A percentile compares a stretch with the other conserved stretches of the same genome.
These are phyloP conservation scores for Beauveria sp. DNA, from an alignment of 2,329 filamentous ascomycete species.

Conservation along the genomic window DNA sequence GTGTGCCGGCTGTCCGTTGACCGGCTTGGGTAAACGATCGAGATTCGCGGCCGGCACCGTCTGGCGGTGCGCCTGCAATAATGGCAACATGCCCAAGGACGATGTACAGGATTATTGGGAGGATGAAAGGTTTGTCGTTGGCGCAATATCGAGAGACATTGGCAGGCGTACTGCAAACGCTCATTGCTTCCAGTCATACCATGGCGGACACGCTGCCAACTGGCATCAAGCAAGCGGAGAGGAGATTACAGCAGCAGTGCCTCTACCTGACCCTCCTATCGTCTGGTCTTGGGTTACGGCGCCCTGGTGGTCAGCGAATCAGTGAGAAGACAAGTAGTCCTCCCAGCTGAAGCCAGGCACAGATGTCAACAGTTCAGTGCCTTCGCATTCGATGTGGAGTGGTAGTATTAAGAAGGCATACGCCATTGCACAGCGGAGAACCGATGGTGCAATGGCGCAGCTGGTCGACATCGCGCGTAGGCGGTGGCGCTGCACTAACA, in stretches of 20 bases:
- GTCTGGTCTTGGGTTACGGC: neutral
- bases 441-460: constrained; percentile 1
- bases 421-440: neutral
- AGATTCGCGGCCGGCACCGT: constrained; percentile 39
- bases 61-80: constrained; percentile 43
- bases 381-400: constrained; percentile 7
- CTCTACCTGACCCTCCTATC: neutral
- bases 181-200: constrained; percentile 11
- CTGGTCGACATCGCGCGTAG: neutral
- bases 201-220: constrained; percentile 10
- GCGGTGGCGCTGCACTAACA: neutral
- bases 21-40: constrained; percentile 22
- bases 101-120: constrained; percentile 15
- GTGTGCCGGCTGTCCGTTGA: neutral
- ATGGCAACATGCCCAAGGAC: constrained; percentile 37
- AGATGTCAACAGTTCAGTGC: constrained; percentile 3
- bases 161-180: constrained; percentile 10
- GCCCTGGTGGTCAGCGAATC: neutral
- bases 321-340: neutral
- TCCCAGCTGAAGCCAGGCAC: neutral
- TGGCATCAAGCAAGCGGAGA: neutral
- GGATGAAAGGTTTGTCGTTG: neutral
- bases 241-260: neutral
- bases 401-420: neutral
- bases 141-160: constrained; percentile 10